These are phyloP conservation scores for Linnemannia exigua DNA, from an alignment of 192 early-diverging fungal genomes.

Conservation along the genomic window DNA sequence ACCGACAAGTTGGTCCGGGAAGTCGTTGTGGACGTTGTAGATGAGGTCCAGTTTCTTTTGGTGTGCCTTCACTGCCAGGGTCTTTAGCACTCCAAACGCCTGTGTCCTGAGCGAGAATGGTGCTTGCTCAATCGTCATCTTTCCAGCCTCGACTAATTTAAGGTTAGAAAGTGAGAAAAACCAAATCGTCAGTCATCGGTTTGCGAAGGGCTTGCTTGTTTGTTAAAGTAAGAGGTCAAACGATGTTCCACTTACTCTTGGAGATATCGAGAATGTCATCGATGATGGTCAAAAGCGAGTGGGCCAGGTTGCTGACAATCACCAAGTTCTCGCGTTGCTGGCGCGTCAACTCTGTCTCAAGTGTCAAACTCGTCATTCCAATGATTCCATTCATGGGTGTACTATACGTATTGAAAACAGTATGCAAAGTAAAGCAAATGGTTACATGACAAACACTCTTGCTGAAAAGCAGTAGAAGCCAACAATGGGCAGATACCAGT, in stretches of 20 bases:
- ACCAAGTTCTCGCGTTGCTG: constrained; percentile 87
- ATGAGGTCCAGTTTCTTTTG: constrained; percentile 81
- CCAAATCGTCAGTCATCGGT: neutral
- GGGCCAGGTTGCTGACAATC: constrained; percentile 80
- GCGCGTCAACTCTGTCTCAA: constrained; percentile 84
- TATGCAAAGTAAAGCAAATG: neutral
- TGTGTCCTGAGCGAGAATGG: constrained; percentile 74
- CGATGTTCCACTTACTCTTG: constrained; percentile 62
- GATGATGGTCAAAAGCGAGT: constrained; percentile 81
- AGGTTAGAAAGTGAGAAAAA: neutral
- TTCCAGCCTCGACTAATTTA: constrained; percentile 78
- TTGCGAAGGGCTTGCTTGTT: no score
- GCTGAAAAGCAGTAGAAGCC: neutral
- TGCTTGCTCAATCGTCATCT: constrained; percentile 84
- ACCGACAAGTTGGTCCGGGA: constrained; percentile 79
- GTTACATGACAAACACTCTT: neutral
- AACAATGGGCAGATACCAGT: neutral
- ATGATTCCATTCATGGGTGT: constrained; percentile 91
- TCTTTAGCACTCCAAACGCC: constrained; percentile 78
- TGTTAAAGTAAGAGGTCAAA: neutral
- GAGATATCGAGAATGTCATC: constrained; percentile 90
- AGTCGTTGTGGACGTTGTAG: constrained; percentile 75
- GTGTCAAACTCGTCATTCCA: constrained; percentile 79
- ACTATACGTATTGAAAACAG: constrained; percentile 52
- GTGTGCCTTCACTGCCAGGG: constrained; percentile 78